phyloP scores from a whole-genome alignment of 2,329 filamentous ascomycete species.

The Escovopsis sp. region DNA sequence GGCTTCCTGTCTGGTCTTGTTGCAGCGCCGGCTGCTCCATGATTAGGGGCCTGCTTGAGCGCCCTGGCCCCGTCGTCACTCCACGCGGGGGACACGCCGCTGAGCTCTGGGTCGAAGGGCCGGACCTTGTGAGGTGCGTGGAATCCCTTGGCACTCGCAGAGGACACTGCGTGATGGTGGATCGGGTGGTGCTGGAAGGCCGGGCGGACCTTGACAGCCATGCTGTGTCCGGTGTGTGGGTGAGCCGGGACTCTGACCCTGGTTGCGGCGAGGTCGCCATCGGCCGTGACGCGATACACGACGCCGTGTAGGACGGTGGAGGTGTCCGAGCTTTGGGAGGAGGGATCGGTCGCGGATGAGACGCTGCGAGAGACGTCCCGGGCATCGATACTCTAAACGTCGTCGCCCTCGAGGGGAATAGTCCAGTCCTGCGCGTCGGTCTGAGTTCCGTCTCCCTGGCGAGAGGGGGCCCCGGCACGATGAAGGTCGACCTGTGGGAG shows the following conservation, averaged over 20 bases:
- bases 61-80: too few species aligned
- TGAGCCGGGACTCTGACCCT: conserved; percentile 7
- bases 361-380: neutral
- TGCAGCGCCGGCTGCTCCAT: too few species aligned
- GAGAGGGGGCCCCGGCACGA: neutral
- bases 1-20: neutral
- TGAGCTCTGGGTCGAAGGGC: conserved; percentile 6
- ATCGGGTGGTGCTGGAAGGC: conserved; percentile 8
- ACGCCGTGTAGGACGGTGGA: conserved; percentile 7
- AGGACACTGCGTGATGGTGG: conserved; percentile 9
- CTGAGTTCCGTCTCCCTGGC: neutral
- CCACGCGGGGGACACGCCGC: neutral
- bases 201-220: conserved; percentile 14
- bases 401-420: conserved; percentile 8
- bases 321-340: conserved; percentile 9
- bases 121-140: conserved; percentile 7
- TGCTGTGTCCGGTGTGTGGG: conserved; percentile 10
- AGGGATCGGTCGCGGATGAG: conserved; percentile 3
- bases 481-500: too few species aligned
- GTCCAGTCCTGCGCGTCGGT: conserved; percentile 7
- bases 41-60: neutral
- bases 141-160: conserved; percentile 5
- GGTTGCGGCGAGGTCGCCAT: conserved; percentile 6
- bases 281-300: conserved; percentile 7
- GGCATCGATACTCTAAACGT: conserved; percentile 10